phyloP scores from a whole-genome alignment of 2,329 filamentous ascomycete genomes.

The Akanthomyces lecanii region DNA sequence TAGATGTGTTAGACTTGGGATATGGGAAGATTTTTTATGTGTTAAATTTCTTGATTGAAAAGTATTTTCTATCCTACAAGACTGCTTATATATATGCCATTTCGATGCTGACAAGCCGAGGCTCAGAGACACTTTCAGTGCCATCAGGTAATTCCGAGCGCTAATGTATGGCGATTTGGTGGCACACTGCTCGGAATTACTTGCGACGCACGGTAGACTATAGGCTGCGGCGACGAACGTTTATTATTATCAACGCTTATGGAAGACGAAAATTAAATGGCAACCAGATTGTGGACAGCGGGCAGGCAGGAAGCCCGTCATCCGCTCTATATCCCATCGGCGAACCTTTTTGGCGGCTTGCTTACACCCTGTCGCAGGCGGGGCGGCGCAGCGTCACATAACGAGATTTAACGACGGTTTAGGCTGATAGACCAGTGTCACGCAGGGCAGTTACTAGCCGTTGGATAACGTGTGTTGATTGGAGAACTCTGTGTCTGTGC shows the following conservation, averaged over 20 bases:
- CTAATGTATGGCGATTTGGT: no score
- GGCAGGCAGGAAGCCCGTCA: background rate
- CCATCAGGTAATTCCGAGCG: no score
- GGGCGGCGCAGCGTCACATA: background rate
- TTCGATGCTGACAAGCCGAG: background rate
- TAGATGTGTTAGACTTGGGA: no score
- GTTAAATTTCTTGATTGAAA: background rate
- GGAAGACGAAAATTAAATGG: background rate
- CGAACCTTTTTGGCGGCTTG: background rate
- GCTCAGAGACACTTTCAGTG: background rate
- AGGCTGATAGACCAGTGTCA: background rate
- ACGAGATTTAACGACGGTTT: slow-evolving; percentile 13
- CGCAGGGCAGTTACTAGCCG: background rate
- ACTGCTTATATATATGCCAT: background rate
- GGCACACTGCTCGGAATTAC: no score
- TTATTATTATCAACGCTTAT: background rate
- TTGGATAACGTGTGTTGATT: no score
- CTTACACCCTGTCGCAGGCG: slow-evolving; percentile 1
- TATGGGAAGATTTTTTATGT: background rate
- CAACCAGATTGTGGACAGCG: background rate
- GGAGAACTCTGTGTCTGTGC: no score
- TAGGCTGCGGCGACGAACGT: background rate
- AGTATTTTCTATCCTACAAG: background rate
- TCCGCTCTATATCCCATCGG: background rate
- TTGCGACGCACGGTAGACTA: background rate